Evolutionary conservation across 441 rosid genomes (phyloP).

Genomic region (Populus trichocarpa): DNA sequence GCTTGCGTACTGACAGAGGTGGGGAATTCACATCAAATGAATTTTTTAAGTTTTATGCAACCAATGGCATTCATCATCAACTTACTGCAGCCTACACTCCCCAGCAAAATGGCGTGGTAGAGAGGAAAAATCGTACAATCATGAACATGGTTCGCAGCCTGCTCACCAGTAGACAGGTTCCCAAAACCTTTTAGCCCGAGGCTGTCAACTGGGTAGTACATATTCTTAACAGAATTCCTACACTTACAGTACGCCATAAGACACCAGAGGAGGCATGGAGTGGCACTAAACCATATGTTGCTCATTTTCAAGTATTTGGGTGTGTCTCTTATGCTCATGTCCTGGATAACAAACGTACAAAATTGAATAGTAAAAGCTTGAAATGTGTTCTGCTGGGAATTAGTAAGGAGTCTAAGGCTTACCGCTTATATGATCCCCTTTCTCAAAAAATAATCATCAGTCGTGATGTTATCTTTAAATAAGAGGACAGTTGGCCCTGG

Average conservation of each 20-base stretch:
- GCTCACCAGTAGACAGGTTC: background rate
- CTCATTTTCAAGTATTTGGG: too few relatives aligned
- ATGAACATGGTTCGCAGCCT: background rate
- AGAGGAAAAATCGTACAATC: background rate
- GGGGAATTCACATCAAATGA: background rate
- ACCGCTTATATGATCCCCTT: background rate
- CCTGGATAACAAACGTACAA: background rate
- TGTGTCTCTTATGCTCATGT: too few relatives aligned
- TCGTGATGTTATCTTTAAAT: background rate
- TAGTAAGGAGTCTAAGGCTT: background rate
- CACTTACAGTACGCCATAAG: rapidly evolving
- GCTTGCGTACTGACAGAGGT: rapidly evolving
- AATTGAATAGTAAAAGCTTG: too few relatives aligned
- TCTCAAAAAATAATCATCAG: background rate
- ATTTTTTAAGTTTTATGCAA: too few relatives aligned
- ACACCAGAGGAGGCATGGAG: background rate
- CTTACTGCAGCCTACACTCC: background rate
- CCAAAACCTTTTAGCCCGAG: background rate
- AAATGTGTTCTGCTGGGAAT: too few relatives aligned
- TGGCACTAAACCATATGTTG: background rate
- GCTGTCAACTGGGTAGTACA: background rate
- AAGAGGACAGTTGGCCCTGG: background rate
- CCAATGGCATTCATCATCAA: background rate
- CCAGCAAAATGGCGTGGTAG: rapidly evolving
- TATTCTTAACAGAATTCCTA: background rate